Conservation (phyloP, 2,329 filamentous ascomycete genomes). For the Ophiostoma ulmi region DNA sequence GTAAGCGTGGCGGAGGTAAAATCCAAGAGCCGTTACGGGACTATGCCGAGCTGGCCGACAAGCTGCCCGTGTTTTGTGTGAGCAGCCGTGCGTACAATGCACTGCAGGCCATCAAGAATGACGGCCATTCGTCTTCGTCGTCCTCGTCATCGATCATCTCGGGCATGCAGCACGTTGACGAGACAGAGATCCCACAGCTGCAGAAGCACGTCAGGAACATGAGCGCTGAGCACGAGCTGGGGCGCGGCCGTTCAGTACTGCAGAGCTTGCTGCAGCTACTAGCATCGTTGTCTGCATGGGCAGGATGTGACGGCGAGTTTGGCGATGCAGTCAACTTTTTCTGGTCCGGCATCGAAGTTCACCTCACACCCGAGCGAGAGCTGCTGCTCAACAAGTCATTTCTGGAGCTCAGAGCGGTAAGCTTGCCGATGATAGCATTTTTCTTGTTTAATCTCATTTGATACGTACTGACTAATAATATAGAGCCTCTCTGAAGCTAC, state of each 20-base stretch:
- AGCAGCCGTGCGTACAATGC: not conserved
- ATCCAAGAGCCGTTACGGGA: not conserved
- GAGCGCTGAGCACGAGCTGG: not conserved
- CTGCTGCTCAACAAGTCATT: not conserved
- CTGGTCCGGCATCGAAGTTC: not conserved
- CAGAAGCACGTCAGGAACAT: not conserved
- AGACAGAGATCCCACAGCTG: not conserved
- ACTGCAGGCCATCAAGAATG: not conserved
- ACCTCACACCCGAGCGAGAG: not conserved
- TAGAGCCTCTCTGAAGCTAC: not conserved
- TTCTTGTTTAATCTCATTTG: no score
- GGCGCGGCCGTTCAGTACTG: not conserved
- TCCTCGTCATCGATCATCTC: not conserved
- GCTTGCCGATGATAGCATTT: not conserved
- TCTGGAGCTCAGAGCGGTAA: not conserved
- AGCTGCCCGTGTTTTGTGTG: constrained; percentile 4
- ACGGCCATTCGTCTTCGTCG: not conserved
- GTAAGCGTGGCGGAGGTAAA: not conserved
- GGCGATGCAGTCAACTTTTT: not conserved
- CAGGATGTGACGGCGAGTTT: not conserved
- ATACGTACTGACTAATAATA: not conserved
- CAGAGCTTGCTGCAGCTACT: not conserved
- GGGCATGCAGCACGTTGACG: not conserved
- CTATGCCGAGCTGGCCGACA: not conserved
- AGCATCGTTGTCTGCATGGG: not conserved